Conservation (phyloP, 1,139 yeast genomes). For the Sugiyamaella paludigena region DNA sequence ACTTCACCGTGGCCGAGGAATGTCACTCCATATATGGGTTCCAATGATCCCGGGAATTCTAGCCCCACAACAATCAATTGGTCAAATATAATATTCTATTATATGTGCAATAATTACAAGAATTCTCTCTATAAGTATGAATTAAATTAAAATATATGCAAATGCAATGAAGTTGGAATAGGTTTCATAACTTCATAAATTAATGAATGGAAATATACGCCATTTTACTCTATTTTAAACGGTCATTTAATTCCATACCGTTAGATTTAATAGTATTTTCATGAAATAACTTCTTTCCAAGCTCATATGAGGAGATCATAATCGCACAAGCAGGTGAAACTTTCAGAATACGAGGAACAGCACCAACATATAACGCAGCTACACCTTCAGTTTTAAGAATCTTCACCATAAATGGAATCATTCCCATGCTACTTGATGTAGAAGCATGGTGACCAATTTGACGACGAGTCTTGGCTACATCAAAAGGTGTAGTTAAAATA, state of each 20-base stretch:
- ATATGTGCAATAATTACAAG: neutral
- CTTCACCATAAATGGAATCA: slow-evolving; percentile 62
- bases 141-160: slow-evolving; percentile 6
- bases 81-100: neutral
- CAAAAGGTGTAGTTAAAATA: slow-evolving; percentile 86
- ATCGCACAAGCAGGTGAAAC: slow-evolving; percentile 98
- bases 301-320: slow-evolving; percentile 93
- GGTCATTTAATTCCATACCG: neutral
- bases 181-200: neutral
- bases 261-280: slow-evolving; percentile 18
- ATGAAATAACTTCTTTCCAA: slow-evolving; percentile 65
- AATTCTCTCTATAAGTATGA: neutral
- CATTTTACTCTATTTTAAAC: neutral
- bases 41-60: too few species aligned
- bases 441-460: slow-evolving; percentile 55
- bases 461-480: slow-evolving; percentile 91
- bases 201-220: too few species aligned
- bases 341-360: slow-evolving; percentile 80
- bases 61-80: too few species aligned
- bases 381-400: slow-evolving; percentile 74
- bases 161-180: too few species aligned
- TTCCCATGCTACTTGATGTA: slow-evolving; percentile 39
- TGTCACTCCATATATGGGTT: too few species aligned
- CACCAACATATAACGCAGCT: slow-evolving; percentile 76
- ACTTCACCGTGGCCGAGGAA: too few species aligned